phyloP scores from a whole-genome alignment of 2,329 filamentous ascomycete species.

The Diaporthe citriasiana region DNA sequence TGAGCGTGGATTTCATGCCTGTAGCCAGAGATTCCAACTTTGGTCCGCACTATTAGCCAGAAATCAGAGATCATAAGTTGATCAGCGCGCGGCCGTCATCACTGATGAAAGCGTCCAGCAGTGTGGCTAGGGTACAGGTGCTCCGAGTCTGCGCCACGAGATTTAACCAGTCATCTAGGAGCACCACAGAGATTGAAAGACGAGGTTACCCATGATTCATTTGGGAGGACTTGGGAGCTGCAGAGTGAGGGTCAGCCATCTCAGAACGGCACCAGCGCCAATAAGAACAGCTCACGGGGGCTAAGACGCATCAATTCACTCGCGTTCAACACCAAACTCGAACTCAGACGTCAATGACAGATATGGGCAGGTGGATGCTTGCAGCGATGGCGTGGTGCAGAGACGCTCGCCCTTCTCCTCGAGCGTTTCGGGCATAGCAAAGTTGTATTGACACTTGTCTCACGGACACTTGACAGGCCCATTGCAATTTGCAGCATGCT shows the following conservation, averaged over 20 bases:
- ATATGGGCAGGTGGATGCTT: neutral
- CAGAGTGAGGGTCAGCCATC: neutral
- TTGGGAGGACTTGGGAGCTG: neutral
- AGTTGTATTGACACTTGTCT: neutral
- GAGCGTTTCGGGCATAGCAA: neutral
- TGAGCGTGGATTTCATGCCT: too few relatives aligned
- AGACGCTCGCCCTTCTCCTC: neutral
- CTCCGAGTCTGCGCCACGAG: neutral
- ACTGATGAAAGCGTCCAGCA: neutral
- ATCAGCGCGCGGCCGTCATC: too few relatives aligned
- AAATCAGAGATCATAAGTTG: neutral
- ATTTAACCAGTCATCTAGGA: neutral
- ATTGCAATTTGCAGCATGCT: slow-evolving; percentile 16
- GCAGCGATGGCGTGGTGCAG: neutral
- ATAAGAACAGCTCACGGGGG: neutral
- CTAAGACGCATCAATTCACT: too few relatives aligned
- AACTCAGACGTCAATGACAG: neutral
- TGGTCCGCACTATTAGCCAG: neutral
- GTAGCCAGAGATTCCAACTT: too few relatives aligned
- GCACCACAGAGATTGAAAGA: neutral
- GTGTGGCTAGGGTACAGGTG: neutral
- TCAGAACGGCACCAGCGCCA: neutral
- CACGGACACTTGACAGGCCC: neutral
- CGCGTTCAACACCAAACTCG: neutral
- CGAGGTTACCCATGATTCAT: neutral